These are phyloP conservation scores for Xerophyta viscosa DNA, from an alignment of 106 monocot species.

Conservation along the genomic window DNA sequence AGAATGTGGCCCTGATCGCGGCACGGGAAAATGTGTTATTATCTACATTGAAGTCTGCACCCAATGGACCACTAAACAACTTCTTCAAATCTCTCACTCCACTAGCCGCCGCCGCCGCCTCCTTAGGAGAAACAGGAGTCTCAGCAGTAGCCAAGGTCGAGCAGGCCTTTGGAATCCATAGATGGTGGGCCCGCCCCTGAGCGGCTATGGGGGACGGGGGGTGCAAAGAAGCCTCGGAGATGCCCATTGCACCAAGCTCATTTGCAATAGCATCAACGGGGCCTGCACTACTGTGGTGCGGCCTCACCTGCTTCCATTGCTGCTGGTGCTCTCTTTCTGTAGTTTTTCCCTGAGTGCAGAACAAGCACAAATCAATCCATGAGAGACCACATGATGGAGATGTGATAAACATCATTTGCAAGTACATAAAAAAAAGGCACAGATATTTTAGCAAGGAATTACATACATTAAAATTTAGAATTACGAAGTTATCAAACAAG, in stretches of 20 bases:
- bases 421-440: no score
- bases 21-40: constrained; percentile 50
- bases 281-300: neutral
- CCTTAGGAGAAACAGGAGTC: no score
- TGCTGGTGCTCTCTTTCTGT: neutral
- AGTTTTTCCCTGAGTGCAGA: neutral
- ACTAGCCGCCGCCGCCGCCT: no score
- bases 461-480: no score
- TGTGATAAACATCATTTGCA: no score
- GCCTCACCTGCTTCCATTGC: no score
- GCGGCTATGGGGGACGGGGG: neutral
- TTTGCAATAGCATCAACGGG: neutral
- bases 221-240: neutral
- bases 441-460: no score
- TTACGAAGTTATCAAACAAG: no score
- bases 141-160: no score
- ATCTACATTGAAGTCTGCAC: constrained; percentile 57
- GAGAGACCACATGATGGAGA: no score
- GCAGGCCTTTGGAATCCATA: neutral
- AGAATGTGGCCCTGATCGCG: constrained; percentile 87
- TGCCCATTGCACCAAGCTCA: neutral
- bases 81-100: neutral
- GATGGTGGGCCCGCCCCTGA: neutral
- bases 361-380: neutral
- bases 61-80: constrained; percentile 25